Base-by-base conservation (phyloP, 805 yeast genomes). In the Nakazawaea ernobii region DNA sequence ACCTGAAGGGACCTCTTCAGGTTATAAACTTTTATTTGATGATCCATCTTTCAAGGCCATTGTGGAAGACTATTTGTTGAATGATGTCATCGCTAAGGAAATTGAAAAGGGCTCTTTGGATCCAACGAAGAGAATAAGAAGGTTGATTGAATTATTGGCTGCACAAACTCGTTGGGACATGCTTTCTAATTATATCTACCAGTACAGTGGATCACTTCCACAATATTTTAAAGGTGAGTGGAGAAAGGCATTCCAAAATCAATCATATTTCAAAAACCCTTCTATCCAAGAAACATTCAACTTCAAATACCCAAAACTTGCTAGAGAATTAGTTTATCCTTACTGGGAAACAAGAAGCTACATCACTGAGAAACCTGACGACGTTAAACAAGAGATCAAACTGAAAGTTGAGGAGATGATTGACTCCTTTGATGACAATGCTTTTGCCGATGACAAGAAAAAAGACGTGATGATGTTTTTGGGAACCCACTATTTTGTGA, bases 301-400 rank as follows among this genome's bases (percentile, higher is more conserved):
- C 11, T 60, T 61, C 44, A 61, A 63, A 46, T 57, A 65, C n/a
- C 53, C 60, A 40, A 55, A 56, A 10, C 58, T 69, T 28, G 59
- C 61, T 7, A 58, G 54, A n/a, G 69, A 65, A 6, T 54, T 53
- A 14, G 70, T 77, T 3, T 77, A 67, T 66, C 65, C 65, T 33
- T 73, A 74, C 53, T 79, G 84, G 84, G 64, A 66, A 48, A 71
- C 82, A 0, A 65, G 83, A 52, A 73, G 80, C 42, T 80, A 74
- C 54, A 72, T 80, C 43, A 78, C 84, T 1, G 63, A 65, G 3
- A 55, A 76, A 41, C 50, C 66, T 3, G 71, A 65, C 0, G 62
- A 52, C 1, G 70, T 75, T 54, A 67, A 68, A 55, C 42, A 43
- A 2, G 52, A 54, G 15, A 49, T 75, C 35, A 61, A 67, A 46